Percentiles rank a stretch among this genome's conserved stretches.
Conservation (phyloP, 108 stramenopile species). For the Cylindrotheca closterium region DNA sequence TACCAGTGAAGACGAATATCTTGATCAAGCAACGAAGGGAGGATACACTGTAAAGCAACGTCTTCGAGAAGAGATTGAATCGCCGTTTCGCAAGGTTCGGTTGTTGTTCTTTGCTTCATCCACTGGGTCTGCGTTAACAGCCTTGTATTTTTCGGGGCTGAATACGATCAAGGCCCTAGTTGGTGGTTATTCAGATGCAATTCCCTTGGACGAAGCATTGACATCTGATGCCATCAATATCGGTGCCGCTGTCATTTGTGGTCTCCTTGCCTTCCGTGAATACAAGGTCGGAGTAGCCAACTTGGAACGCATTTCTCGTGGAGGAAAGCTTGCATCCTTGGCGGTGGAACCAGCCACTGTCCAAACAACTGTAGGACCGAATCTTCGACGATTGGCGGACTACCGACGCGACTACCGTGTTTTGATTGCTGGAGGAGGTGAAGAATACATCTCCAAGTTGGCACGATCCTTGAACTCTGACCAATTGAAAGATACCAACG, state of each 20-base stretch:
- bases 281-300: conserved; percentile 64
- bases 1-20: neutral
- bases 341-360: conserved; percentile 57
- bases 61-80: conserved; percentile 83
- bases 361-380: conserved; percentile 3
- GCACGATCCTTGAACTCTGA: conserved; percentile 67
- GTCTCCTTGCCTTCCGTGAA: conserved; percentile 57
- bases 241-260: conserved; percentile 56
- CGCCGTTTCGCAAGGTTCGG: conserved; percentile 83
- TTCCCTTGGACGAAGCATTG: conserved; percentile 64
- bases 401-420: conserved; percentile 72
- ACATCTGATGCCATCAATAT: conserved; percentile 67
- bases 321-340: conserved; percentile 64
- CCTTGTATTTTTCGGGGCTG: conserved; percentile 71
- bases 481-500: conserved; percentile 73
- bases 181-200: conserved; percentile 59
- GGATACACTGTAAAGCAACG: conserved; percentile 88
- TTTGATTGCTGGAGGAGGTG: conserved; percentile 70
- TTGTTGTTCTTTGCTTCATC: conserved; percentile 69
- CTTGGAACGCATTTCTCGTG: conserved; percentile 70
- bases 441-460: conserved; percentile 66
- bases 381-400: conserved; percentile 29
- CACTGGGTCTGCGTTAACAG: conserved; percentile 57
- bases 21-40: conserved; percentile 44
- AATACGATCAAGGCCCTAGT: conserved; percentile 54